These are phyloP conservation scores for Paraphaeosphaeria sporulosa DNA, from an alignment of 2,329 filamentous ascomycete species.

Conservation along the genomic window DNA sequence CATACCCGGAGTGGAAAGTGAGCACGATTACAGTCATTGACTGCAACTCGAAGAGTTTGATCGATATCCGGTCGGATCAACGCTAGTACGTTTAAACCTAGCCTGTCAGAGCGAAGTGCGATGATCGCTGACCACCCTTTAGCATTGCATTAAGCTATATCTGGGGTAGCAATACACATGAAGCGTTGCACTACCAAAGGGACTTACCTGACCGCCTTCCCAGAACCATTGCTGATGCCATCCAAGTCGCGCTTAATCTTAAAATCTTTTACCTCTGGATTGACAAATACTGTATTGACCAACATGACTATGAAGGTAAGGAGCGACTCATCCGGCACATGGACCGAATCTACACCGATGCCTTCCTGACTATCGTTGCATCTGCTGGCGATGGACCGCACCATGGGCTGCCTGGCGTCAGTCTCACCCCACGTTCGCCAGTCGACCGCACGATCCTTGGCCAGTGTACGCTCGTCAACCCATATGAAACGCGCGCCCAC, in stretches of 20 bases:
- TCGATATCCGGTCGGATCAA: neutral
- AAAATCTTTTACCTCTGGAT: constrained; percentile 21
- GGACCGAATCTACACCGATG: constrained; percentile 10
- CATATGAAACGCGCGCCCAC: neutral
- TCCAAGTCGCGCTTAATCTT: constrained; percentile 13
- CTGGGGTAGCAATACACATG: neutral
- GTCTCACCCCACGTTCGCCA: neutral
- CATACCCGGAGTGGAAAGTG: neutral
- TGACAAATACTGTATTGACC: constrained; percentile 24
- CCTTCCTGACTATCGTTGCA: constrained; percentile 16
- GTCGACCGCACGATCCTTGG: neutral
- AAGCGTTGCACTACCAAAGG: neutral
- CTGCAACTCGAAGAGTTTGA: neutral
- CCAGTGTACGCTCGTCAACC: neutral
- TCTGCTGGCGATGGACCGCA: constrained; percentile 8
- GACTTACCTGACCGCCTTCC: constrained; percentile 6
- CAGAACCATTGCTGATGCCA: constrained; percentile 22
- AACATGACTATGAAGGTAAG: constrained; percentile 2
- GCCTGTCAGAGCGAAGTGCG: too few species aligned
- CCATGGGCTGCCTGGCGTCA: constrained; percentile 13
- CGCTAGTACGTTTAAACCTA: neutral
- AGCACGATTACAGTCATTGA: constrained; percentile 1
- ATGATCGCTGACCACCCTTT: neutral
- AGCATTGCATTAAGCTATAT: constrained; percentile 8
- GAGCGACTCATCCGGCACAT: constrained; percentile 5